phyloP scores from a whole-genome alignment of 768 basidiomycete genomes.

The Lactarius akahatsu region DNA sequence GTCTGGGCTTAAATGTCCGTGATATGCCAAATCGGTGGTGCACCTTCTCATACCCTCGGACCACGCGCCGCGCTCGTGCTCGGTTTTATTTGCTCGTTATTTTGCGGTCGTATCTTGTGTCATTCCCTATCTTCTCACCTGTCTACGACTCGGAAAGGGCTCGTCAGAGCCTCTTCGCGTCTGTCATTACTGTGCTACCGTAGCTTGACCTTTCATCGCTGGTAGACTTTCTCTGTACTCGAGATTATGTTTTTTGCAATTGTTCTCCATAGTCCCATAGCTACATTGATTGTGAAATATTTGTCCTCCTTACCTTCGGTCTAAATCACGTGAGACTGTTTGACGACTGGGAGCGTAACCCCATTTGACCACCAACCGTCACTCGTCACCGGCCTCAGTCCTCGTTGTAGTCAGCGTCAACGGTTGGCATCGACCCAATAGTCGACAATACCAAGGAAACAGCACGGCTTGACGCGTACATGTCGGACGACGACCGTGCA shows the following conservation, averaged over 20 bases:
- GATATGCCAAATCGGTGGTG: conserved; percentile 18
- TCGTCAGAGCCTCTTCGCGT: conserved; percentile 53
- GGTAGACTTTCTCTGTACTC: conserved; percentile 32
- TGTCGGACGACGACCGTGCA: conserved; percentile 73
- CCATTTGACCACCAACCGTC: background rate
- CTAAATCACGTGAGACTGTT: conserved; percentile 19
- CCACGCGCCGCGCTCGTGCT: conserved; percentile 19
- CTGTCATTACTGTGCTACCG: conserved; percentile 55
- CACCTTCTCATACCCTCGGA: conserved; percentile 24
- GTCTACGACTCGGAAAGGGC: conserved; percentile 32
- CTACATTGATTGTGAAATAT: conserved; percentile 8
- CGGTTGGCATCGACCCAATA: background rate
- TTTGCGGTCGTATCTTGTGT: conserved; percentile 49
- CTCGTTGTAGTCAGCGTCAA: background rate
- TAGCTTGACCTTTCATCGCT: conserved; percentile 38
- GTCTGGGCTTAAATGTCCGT: conserved; percentile 71
- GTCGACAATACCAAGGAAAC: background rate
- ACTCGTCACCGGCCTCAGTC: background rate
- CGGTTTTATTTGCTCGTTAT: conserved; percentile 27
- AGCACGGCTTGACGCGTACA: conserved; percentile 15
- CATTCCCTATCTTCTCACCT: conserved; percentile 51
- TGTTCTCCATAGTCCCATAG: conserved; percentile 33
- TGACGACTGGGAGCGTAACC: background rate
- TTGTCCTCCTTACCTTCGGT: background rate
- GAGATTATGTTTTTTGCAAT: conserved; percentile 32